Conservation (phyloP, 1,284 basidiomycete genomes). For the Tilletia horrida region DNA sequence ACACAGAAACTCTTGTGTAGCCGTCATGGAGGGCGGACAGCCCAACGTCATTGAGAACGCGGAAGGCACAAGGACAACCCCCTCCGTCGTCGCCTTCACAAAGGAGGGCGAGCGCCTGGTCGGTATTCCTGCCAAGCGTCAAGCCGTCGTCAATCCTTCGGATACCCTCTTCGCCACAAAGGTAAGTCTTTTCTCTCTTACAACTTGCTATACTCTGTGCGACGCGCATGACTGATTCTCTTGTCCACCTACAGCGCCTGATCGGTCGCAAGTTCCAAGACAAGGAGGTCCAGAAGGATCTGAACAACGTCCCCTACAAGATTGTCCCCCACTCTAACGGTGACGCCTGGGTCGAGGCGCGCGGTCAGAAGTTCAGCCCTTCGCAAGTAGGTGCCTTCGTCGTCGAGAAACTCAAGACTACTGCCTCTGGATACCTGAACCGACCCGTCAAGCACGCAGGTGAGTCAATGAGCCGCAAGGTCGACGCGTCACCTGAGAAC, state of each 20-base stretch:
- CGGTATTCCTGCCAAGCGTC: constrained; percentile 93
- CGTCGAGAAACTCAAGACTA: constrained; percentile 91
- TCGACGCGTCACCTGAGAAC: not conserved
- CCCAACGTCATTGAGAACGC: constrained; percentile 94
- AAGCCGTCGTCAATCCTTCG: constrained; percentile 90
- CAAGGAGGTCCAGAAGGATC: constrained; percentile 86
- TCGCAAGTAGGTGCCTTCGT: constrained; percentile 72
- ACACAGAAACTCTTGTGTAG: constrained; percentile 54
- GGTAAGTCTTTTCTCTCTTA: not conserved
- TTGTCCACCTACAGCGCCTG: constrained; percentile 61
- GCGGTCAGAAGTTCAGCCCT: constrained; percentile 63
- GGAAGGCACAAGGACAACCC: constrained; percentile 95
- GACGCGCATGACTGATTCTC: not conserved
- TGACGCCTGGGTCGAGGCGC: constrained; percentile 71
- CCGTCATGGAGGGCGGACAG: constrained; percentile 77
- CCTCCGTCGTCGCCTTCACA: constrained; percentile 96
- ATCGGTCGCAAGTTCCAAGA: constrained; percentile 92
- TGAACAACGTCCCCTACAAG: constrained; percentile 69
- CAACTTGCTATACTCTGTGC: not conserved
- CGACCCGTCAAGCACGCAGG: constrained; percentile 79
- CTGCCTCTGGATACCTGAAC: constrained; percentile 85
- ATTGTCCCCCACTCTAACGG: constrained; percentile 67
- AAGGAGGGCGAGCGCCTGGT: constrained; percentile 71
- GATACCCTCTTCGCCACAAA: constrained; percentile 70
- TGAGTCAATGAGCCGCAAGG: not conserved